phyloP scores from a whole-genome alignment of 495 filamentous ascomycete genomes.

The Podospora comata region DNA sequence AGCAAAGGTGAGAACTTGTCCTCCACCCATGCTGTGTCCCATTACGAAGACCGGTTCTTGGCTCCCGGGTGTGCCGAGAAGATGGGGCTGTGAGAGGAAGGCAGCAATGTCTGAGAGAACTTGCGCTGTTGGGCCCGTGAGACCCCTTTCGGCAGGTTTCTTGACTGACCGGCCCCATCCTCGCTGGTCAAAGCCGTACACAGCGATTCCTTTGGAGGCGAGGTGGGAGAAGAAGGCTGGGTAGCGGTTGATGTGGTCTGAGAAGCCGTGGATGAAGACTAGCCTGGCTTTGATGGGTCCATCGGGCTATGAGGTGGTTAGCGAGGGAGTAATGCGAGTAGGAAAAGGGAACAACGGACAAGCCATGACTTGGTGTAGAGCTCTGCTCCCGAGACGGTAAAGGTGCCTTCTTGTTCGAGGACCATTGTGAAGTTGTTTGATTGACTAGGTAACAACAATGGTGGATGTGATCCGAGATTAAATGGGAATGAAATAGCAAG shows the following conservation, averaged over 20 bases:
- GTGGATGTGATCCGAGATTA: background rate
- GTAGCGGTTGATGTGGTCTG: conserved; percentile 78
- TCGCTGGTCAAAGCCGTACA: conserved; percentile 76
- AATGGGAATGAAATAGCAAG: background rate
- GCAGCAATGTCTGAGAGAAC: conserved; percentile 75
- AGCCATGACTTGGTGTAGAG: conserved; percentile 87
- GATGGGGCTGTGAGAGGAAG: conserved; percentile 51
- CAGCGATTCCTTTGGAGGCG: conserved; percentile 67
- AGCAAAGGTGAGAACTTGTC: conserved; percentile 55
- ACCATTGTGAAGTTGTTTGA: conserved; percentile 37
- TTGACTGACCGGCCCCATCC: conserved; percentile 57
- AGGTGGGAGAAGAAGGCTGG: conserved; percentile 64
- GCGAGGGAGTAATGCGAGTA: background rate
- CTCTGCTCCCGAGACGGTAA: conserved; percentile 53
- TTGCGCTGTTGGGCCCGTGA: conserved; percentile 64
- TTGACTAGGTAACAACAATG: background rate
- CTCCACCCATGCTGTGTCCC: conserved; percentile 81
- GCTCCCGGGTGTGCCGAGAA: conserved; percentile 21
- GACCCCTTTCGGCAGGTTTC: conserved; percentile 54
- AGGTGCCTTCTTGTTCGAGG: conserved; percentile 48
- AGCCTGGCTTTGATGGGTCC: conserved; percentile 59
- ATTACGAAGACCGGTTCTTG: conserved; percentile 71
- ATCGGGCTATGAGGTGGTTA: conserved; percentile 16
- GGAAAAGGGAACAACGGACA: conserved; percentile 46
- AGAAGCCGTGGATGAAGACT: conserved; percentile 82